Base-by-base conservation (phyloP, 495 filamentous ascomycete species). In the Margaritispora aquatica region DNA sequence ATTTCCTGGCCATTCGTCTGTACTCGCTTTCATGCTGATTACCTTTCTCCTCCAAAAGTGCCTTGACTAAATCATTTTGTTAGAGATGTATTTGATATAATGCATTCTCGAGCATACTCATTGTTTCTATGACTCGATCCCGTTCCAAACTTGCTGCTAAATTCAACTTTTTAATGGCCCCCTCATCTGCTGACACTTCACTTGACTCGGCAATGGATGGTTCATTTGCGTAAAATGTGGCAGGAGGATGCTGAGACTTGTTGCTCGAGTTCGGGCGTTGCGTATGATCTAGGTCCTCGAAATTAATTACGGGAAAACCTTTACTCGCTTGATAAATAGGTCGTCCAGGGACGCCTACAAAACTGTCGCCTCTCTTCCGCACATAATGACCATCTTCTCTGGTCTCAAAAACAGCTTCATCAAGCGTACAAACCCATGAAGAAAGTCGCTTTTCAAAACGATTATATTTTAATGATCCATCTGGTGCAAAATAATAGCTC, bases 261-360 rank as follows among this genome's bases (percentile, higher is more conserved):
- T n/a, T n/a, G n/a, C n/a, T 24, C 26, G 20, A 26, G 21, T 10
- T n/a, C 47, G 23, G 19, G 17, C 8, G 4, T 26, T 24, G 11
- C 21, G 26, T 22, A 5, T 5, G 21, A 5, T 23, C 9, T 15
- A 23, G 23, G 38, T 3, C 9, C 21, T 22, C 22, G 17, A 38
- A 47, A 46, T 7, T 2, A 56, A 56, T 7, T 19, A 26, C 46
- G 1, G 52, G 27, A 36, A 54, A 54, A 1, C 52, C 38, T 24
- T 49, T 53, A 29, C 48, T 52, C 24, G 57, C 57, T 27, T 52
- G 26, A 38, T 59, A 59, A 24, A 59, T 59, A 19, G 27, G 57
- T 48, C 29, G 58, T 23, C 51, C 41, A 23, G 58, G 84, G 86
- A 17, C 1, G 61, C 58, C 58, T 36, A 61, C 58, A 15, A 61